These are phyloP conservation scores for Rhododendron ferrugineum DNA, from an alignment of 148 eudicot species.

Conservation along the genomic window DNA sequence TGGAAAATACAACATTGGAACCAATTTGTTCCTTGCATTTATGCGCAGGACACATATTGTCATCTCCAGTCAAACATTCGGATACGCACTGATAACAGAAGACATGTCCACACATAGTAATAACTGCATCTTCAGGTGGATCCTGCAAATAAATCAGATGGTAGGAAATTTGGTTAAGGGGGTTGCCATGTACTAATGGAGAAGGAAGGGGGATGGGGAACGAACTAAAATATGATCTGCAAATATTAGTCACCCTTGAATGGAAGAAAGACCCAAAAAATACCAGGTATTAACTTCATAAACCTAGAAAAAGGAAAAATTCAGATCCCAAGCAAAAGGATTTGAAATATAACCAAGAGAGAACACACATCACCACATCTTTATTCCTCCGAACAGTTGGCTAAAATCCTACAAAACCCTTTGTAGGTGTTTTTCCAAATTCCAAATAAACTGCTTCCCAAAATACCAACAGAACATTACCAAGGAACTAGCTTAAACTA, in stretches of 20 bases:
- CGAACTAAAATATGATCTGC: neutral
- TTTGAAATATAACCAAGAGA: neutral
- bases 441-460: neutral
- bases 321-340: neutral
- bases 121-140: conserved; percentile 92
- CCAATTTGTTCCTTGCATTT: conserved; percentile 79
- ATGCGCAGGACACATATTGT: conserved; percentile 69
- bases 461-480: neutral
- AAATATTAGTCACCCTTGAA: neutral
- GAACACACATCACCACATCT: neutral
- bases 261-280: neutral
- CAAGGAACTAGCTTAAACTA: conserved; percentile 3
- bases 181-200: neutral
- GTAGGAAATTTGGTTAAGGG: conserved; percentile 1
- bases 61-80: conserved; percentile 73
- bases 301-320: neutral
- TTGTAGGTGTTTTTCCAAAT: neutral
- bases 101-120: conserved; percentile 87
- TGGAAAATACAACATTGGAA: conserved; percentile 66
- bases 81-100: conserved; percentile 94
- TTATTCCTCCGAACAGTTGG: neutral
- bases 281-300: neutral
- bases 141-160: conserved; percentile 48
- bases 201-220: neutral
- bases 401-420: neutral